Percentiles rank a stretch among this genome's conserved stretches.
phyloP scores from a whole-genome alignment of 169 alveolate genomes.

The Besnoitia besnoiti region DNA sequence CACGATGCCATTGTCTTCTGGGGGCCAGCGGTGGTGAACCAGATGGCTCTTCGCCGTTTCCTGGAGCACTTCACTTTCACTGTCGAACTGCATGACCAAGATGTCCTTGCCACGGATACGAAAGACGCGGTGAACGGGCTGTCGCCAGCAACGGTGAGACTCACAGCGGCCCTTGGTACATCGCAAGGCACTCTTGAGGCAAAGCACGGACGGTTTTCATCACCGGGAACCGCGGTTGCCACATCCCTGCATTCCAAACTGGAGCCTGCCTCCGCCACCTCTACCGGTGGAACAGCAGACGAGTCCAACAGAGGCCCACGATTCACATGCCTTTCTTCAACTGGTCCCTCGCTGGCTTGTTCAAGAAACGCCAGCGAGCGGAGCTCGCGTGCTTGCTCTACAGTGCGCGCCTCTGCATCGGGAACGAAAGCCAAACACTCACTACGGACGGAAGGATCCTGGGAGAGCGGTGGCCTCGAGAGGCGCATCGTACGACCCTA shows the following conservation, averaged over 20 bases:
- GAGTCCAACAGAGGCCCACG: not conserved
- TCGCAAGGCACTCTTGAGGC: not conserved
- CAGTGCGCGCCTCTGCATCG: no score
- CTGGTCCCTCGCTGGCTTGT: no score
- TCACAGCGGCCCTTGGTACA: not conserved
- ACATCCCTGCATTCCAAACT: not conserved
- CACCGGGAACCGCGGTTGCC: not conserved
- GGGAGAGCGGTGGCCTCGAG: not conserved
- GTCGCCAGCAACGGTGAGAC: not conserved
- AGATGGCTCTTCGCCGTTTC: not conserved
- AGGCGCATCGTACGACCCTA: not conserved
- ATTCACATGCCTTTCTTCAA: not conserved
- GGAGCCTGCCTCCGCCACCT: not conserved
- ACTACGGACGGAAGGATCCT: not conserved
- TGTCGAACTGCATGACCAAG: slow-evolving; percentile 24
- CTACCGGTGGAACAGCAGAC: not conserved
- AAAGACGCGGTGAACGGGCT: not conserved
- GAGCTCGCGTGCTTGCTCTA: no score
- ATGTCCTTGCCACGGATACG: not conserved
- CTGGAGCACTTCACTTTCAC: not conserved
- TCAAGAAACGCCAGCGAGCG: no score
- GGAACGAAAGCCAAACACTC: not conserved
- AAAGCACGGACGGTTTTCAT: not conserved
- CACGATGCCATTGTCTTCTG: slow-evolving; percentile 19
- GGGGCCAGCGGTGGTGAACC: slow-evolving; percentile 37